Evolutionary conservation across 805 yeast species (phyloP).

Genomic region (Candida suzukii): DNA sequence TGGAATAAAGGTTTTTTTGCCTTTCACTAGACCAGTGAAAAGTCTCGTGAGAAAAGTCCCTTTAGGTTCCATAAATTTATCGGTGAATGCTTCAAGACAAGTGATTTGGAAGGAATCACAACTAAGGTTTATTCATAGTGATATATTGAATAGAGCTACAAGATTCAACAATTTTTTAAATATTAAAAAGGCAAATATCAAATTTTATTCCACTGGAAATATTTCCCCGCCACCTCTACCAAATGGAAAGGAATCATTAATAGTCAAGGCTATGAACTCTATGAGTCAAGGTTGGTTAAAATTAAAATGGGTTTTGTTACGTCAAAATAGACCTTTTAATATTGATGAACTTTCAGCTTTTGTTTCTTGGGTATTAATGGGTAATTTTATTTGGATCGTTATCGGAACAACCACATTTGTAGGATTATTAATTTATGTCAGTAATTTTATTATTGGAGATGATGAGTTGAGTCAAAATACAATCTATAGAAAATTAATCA

Average conservation of each 20-base stretch:
- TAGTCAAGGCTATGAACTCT: not conserved
- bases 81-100: too few relatives aligned
- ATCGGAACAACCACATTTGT: slow-evolving; percentile 54
- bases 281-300: slow-evolving; percentile 10
- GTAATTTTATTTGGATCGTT: slow-evolving; percentile 45
- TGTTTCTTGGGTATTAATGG: slow-evolving; percentile 51
- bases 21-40: not conserved
- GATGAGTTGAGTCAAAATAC: slow-evolving; percentile 16
- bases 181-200: too few relatives aligned
- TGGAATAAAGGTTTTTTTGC: not conserved
- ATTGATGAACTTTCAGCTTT: slow-evolving; percentile 48
- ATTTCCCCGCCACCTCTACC: not conserved
- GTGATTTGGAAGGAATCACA: not conserved
- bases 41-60: not conserved
- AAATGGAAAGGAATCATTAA: not conserved
- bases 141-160: too few relatives aligned
- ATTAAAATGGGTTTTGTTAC: slow-evolving; percentile 38
- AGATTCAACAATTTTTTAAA: too few relatives aligned
- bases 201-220: too few relatives aligned
- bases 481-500: slow-evolving; percentile 18
- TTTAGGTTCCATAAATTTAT: not conserved
- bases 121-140: not conserved
- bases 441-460: slow-evolving; percentile 28
- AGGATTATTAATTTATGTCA: slow-evolving; percentile 36
- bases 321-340: slow-evolving; percentile 42